A percentile compares a stretch with the other conserved stretches of the same genome.
Conservation (phyloP, 1,284 basidiomycete genomes). For the Cutaneotrichosporon daszewskae region DNA sequence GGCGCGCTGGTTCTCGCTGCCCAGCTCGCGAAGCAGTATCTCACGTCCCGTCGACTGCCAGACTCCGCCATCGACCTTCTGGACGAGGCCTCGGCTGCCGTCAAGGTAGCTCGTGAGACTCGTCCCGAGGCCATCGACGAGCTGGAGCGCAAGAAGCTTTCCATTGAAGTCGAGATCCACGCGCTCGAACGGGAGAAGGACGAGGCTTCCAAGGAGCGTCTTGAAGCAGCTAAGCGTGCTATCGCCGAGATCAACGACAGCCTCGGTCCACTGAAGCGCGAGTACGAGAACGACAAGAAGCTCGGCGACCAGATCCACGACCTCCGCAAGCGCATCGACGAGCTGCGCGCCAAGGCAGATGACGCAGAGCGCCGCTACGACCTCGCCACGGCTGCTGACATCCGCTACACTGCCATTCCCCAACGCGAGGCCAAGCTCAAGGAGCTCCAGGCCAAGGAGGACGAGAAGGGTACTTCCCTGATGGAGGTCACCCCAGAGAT, state of each 20-base stretch:
- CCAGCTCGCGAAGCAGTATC: constrained; percentile 72
- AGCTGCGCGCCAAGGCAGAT: constrained; percentile 76
- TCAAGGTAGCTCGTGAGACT: constrained; percentile 85
- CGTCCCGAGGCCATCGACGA: constrained; percentile 81
- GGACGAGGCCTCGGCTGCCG: constrained; percentile 79
- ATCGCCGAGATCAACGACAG: constrained; percentile 82
- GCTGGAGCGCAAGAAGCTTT: constrained; percentile 76
- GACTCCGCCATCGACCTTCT: constrained; percentile 82
- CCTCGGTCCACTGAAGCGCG: constrained; percentile 78
- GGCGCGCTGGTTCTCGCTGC: constrained; percentile 78
- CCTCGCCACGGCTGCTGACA: constrained; percentile 70
- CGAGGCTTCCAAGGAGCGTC: constrained; percentile 62
- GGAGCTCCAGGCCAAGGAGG: constrained; percentile 57
- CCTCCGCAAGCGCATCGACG: constrained; percentile 70
- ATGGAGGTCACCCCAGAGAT: constrained; percentile 82
- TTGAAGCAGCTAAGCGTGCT: constrained; percentile 63
- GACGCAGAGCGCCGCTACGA: constrained; percentile 79
- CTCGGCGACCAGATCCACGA: constrained; percentile 66
- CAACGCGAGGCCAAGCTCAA: constrained; percentile 59
- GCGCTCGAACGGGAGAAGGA: constrained; percentile 84
- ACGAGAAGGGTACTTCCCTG: no score
- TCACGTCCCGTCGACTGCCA: constrained; percentile 78
- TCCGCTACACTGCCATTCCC: constrained; percentile 80
- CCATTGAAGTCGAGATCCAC: constrained; percentile 83
- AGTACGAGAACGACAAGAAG: constrained; percentile 63